Percentiles rank a stretch among this genome's conserved stretches.
phyloP scores from a whole-genome alignment of 306 rosid species.

The peach (Prunus persica) region DNA sequence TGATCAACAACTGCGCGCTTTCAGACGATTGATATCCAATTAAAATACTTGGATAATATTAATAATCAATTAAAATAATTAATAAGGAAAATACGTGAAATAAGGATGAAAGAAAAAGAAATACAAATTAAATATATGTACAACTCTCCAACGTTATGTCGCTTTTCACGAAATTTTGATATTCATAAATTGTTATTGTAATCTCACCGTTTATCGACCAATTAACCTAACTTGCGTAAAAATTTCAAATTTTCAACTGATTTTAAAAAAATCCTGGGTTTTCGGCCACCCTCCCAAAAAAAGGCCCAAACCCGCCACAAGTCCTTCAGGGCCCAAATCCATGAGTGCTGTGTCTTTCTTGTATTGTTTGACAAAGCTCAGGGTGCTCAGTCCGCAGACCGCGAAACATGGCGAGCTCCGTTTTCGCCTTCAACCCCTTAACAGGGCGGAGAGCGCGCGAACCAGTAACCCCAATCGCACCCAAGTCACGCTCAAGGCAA shows the following conservation, averaged over 20 bases:
- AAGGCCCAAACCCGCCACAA: not conserved
- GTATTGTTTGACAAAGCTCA: not conserved
- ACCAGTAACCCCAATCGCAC: not conserved
- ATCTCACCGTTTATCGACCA: no score
- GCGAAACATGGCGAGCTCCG: conserved; percentile 34
- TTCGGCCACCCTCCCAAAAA: no score
- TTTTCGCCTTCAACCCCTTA: conserved; percentile 12
- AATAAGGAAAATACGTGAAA: no score
- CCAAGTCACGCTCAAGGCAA: conserved; percentile 19
- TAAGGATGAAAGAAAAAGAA: no score
- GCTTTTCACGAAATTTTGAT: no score
- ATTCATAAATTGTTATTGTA: no score
- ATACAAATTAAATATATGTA: no score
- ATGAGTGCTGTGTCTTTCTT: not conserved
- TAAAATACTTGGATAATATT: not conserved
- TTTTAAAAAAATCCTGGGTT: no score
- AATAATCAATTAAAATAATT: no score
- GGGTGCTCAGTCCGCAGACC: not conserved
- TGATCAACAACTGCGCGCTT: not conserved
- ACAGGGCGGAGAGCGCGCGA: conserved; percentile 4
- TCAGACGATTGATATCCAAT: not conserved
- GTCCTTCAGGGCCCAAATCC: not conserved
- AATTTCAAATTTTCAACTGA: no score
- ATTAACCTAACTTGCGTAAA: no score
- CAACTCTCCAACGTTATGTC: no score